A percentile compares a stretch with the other conserved stretches of the same genome.
These are phyloP conservation scores for Trichophyton simii DNA, from an alignment of 2,329 filamentous ascomycete genomes.

Conservation along the genomic window DNA sequence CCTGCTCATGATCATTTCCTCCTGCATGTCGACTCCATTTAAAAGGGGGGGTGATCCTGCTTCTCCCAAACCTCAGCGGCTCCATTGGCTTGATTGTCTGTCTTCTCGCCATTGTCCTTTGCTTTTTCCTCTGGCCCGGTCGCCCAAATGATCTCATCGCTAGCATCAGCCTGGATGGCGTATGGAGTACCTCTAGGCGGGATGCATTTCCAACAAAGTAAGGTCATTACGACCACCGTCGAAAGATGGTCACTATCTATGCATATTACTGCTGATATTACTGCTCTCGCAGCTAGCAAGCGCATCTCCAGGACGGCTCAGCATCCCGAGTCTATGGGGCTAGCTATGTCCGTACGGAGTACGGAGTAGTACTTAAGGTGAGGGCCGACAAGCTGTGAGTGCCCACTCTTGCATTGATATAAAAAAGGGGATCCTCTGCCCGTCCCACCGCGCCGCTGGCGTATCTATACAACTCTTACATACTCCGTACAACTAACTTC, in stretches of 20 bases:
- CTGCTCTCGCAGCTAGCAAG: no score
- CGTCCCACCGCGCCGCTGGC: conserved; percentile 3
- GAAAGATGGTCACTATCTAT: neutral
- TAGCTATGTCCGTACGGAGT: no score
- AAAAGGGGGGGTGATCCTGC: conserved; percentile 1
- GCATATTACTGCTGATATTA: neutral
- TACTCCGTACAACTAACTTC: neutral
- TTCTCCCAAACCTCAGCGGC: neutral
- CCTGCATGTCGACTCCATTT: neutral
- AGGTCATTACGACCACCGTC: neutral
- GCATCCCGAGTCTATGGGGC: neutral
- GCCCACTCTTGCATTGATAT: neutral
- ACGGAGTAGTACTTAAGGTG: neutral
- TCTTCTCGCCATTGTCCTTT: conserved; percentile 3
- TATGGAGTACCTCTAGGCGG: neutral
- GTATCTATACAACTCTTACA: neutral
- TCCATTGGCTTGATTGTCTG: neutral
- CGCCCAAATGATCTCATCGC: conserved; percentile 4
- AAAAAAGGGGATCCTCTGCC: neutral
- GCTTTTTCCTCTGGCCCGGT: conserved; percentile 1
- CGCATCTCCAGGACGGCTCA: neutral
- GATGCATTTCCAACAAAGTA: conserved; percentile 2
- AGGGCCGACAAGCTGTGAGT: neutral
- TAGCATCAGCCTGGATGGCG: neutral
- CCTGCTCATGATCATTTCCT: conserved; percentile 1